Conservation (phyloP, 495 filamentous ascomycete genomes). For the Aspergillus olivimuriae region DNA sequence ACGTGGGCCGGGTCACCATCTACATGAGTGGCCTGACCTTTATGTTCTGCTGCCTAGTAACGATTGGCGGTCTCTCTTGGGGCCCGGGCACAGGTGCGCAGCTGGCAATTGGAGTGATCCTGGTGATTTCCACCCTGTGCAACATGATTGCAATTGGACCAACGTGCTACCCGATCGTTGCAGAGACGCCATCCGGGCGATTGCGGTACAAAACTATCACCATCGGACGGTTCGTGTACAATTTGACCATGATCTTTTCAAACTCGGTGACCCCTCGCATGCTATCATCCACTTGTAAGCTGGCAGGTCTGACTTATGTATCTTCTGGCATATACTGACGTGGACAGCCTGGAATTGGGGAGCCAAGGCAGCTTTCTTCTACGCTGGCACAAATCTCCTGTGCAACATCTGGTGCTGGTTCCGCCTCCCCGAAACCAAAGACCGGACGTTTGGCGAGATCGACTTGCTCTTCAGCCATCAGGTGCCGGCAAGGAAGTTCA, state of each 20-base stretch:
- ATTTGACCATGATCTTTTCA: conserved; percentile 24
- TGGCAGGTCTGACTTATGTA: no score
- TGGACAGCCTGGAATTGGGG: conserved; percentile 35
- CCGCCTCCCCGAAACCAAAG: conserved; percentile 38
- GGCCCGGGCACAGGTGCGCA: conserved; percentile 9
- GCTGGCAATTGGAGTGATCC: conserved; percentile 19
- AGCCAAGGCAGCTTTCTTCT: conserved; percentile 36
- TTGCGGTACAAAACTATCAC: conserved; percentile 29
- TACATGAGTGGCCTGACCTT: conserved; percentile 42
- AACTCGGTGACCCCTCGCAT: conserved; percentile 25
- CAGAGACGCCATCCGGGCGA: conserved; percentile 32
- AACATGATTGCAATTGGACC: conserved; percentile 37
- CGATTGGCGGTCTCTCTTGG: conserved; percentile 42
- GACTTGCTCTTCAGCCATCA: conserved; percentile 51
- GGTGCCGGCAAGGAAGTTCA: conserved; percentile 45
- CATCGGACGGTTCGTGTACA: conserved; percentile 26
- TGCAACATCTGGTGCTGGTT: conserved; percentile 31
- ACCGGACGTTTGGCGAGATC: conserved; percentile 48
- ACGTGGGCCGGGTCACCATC: conserved; percentile 43
- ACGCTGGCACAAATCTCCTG: conserved; percentile 21
- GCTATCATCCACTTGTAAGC: no score
- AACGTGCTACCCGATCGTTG: conserved; percentile 30
- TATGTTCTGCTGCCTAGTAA: conserved; percentile 38
- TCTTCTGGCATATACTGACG: no score
- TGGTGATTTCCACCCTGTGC: conserved; percentile 25